A percentile compares a stretch with the other conserved stretches of the same genome.
Conservation (phyloP, 116 monocot species). For the Cymodocea nodosa region DNA sequence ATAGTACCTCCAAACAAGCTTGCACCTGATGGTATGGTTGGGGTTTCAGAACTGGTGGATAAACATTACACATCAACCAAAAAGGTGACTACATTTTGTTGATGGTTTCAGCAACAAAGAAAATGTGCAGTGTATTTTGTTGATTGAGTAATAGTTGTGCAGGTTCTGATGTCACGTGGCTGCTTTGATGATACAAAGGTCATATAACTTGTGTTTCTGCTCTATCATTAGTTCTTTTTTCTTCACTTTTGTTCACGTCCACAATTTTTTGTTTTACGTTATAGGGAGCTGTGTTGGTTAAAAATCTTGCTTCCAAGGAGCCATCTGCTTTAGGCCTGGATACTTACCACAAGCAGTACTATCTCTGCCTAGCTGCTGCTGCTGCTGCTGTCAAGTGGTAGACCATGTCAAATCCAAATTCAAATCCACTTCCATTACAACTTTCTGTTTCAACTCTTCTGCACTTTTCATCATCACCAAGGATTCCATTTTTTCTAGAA, state of each 20-base stretch:
- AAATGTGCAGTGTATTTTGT: neutral
- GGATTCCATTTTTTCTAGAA: too few species aligned
- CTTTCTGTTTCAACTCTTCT: neutral
- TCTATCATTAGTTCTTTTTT: neutral
- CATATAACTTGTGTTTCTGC: neutral
- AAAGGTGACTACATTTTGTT: slow-evolving; percentile 42
- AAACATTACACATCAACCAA: slow-evolving; percentile 61
- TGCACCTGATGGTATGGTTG: slow-evolving; percentile 88
- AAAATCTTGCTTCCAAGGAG: slow-evolving; percentile 79
- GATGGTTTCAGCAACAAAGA: neutral
- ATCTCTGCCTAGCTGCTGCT: slow-evolving; percentile 93
- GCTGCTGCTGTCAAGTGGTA: slow-evolving; percentile 91
- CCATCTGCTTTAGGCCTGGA: slow-evolving; percentile 93
- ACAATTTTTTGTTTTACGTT: neutral
- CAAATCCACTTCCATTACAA: neutral
- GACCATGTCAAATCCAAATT: neutral
- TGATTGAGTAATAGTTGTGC: slow-evolving; percentile 4
- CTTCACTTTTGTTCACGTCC: neutral
- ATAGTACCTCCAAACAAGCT: slow-evolving; percentile 75
- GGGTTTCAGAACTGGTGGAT: slow-evolving; percentile 82
- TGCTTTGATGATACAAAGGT: slow-evolving; percentile 99
- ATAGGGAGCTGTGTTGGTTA: slow-evolving; percentile 68
- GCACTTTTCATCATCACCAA: too few species aligned
- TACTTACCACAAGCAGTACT: slow-evolving; percentile 92
- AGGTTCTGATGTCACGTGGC: slow-evolving; percentile 77